phyloP scores from a whole-genome alignment of 441 rosid genomes.

The Corymbia citriodora region DNA sequence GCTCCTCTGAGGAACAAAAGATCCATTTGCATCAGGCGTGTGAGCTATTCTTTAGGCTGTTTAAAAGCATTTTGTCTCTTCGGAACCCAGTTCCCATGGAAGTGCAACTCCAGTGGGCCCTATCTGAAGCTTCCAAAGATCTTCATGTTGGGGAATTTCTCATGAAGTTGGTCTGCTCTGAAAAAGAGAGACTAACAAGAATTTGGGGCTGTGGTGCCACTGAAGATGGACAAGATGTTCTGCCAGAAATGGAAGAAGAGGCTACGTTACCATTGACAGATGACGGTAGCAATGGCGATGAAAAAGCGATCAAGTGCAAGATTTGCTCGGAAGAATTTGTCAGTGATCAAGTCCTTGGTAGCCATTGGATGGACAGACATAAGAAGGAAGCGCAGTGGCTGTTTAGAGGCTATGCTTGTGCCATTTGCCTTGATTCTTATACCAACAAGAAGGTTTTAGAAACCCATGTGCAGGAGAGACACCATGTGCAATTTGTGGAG shows the following conservation, averaged over 20 bases:
- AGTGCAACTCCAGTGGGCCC: constrained; percentile 95
- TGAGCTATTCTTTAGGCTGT: constrained; percentile 90
- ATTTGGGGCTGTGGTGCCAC: constrained; percentile 68
- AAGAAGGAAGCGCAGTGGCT: constrained; percentile 79
- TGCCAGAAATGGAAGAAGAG: constrained; percentile 36
- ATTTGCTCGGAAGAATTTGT: constrained; percentile 52
- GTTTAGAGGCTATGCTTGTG: constrained; percentile 89
- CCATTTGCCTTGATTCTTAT: constrained; percentile 95
- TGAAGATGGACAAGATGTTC: constrained; percentile 29
- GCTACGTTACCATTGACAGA: constrained; percentile 32
- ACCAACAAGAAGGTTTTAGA: constrained; percentile 70
- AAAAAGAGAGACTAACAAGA: constrained; percentile 68
- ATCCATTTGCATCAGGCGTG: constrained; percentile 86
- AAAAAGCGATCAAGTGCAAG: constrained; percentile 49
- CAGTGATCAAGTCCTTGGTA: constrained; percentile 49
- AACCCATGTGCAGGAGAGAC: constrained; percentile 91
- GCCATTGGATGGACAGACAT: constrained; percentile 70
- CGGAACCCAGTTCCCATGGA: constrained; percentile 95
- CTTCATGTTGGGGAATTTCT: constrained; percentile 59
- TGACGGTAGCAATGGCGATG: constrained; percentile 31
- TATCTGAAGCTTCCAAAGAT: constrained; percentile 84
- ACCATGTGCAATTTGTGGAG: constrained; percentile 82
- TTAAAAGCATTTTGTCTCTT: constrained; percentile 79
- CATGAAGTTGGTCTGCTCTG: constrained; percentile 63
- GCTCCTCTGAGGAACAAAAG: constrained; percentile 59